A percentile compares a stretch with the other conserved stretches of the same genome.
Evolutionary conservation across 805 yeast species (phyloP).

Genomic region (Metschnikowia borealis): DNA sequence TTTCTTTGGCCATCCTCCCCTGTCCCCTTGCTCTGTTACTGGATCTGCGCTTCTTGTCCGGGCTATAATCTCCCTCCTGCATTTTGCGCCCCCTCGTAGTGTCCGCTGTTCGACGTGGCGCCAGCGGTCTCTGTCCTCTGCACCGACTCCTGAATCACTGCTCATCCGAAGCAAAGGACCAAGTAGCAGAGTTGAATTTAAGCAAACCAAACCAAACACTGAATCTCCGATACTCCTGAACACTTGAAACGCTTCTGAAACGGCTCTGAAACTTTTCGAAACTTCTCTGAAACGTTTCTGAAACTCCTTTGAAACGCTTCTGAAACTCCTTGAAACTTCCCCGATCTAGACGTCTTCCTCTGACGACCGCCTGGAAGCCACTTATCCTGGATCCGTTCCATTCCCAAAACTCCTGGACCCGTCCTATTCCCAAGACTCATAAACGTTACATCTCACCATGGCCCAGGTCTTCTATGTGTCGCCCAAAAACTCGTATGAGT

Average conservation of each 20-base stretch:
- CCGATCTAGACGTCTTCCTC: too few relatives aligned
- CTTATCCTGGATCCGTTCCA: not conserved
- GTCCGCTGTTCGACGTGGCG: not conserved
- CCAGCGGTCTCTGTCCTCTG: not conserved
- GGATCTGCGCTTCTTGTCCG: not conserved
- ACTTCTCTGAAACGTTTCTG: too few relatives aligned
- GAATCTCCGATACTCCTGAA: too few relatives aligned
- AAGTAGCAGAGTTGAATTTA: too few relatives aligned
- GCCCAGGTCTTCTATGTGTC: constrained; percentile 19
- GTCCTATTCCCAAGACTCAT: too few relatives aligned
- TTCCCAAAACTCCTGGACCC: too few relatives aligned
- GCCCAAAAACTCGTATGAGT: constrained; percentile 9
- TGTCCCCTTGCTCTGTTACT: not conserved
- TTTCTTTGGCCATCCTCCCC: not conserved
- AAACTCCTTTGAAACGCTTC: too few relatives aligned
- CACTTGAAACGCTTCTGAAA: too few relatives aligned
- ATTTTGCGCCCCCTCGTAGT: not conserved
- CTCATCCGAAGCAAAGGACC: not conserved
- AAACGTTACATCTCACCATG: constrained; percentile 9
- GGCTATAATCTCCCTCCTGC: not conserved
- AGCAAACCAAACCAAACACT: too few relatives aligned
- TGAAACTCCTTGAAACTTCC: too few relatives aligned
- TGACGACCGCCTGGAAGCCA: too few relatives aligned
- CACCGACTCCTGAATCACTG: not conserved
- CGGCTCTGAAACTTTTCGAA: too few relatives aligned